Evolutionary conservation across 345 rosid genomes (phyloP), one percentile per base, ranked within the genome.

Genomic region (Syzygium aromaticum): DNA sequence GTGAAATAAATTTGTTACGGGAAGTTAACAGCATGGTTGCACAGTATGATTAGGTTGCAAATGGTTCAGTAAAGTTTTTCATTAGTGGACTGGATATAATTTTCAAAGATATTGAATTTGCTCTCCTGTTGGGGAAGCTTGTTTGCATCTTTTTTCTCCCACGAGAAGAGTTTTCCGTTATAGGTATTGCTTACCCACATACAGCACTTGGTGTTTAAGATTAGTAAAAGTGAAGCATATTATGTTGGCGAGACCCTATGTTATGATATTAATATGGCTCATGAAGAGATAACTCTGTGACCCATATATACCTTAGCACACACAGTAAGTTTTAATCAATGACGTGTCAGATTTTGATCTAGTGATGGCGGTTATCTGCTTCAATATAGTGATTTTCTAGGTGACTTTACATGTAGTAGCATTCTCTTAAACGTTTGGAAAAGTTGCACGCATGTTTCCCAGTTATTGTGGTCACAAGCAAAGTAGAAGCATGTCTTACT

Each of bases 111-210:
- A 17, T 67, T 9, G 5, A 67, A 33, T 67, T 33, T 17, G 80
- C 0, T 67, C 25, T 67, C 80, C 80, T 17, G 80, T 67, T 33
- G 80, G 46, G 80, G 46, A 2, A 67, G 80, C 46, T 33, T 67
- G 80, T 17, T 2, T 67, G 46, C 80, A 67, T 33, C 25, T 67
- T 67, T 33, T 46, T 67, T 67, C 25, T 33, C 25, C 80, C 46
- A 33, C 0, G 1, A 17, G 46, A 73, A 0, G 7, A 3, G 46
- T 33, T 8, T 73, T 17, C 25, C 1, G 43, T 4, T 17, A 22
- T 33, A 5, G 43, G 49, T 33, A 8, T 67, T 67, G 33, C 33
- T 67, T 33, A 6, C 78, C 49, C 80, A 73, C 49, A 33, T 73
- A 33, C 0, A 73, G 46, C 46, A 73, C 46, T 33, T 8, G 33